Percentiles rank a stretch among this genome's conserved stretches.
Conservation (phyloP, 306 rosid genomes). For the Myrica gale region DNA sequence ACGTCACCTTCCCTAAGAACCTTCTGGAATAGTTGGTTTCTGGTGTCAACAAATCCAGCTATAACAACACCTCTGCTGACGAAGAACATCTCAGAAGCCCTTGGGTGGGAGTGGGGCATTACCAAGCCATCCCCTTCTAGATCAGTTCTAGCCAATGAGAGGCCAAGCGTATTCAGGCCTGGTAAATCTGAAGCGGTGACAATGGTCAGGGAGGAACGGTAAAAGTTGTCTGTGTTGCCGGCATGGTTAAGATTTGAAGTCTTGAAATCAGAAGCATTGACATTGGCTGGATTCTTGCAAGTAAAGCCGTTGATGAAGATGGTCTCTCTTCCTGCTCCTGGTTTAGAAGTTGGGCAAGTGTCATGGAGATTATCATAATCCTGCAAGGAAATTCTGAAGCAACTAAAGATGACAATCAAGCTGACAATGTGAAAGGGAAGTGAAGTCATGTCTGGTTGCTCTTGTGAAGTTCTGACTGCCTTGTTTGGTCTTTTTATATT, state of each 20-base stretch:
- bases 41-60: conserved; percentile 61
- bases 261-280: conserved; percentile 54
- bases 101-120: conserved; percentile 61
- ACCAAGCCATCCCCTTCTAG: conserved; percentile 49
- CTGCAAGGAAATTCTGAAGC: conserved; percentile 29
- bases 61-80: conserved; percentile 47
- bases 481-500: neutral
- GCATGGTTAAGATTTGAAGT: conserved; percentile 39
- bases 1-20: conserved; percentile 53
- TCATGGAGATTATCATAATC: conserved; percentile 58
- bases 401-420: conserved; percentile 26
- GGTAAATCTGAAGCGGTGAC: conserved; percentile 56
- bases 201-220: conserved; percentile 39
- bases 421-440: conserved; percentile 24
- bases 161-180: conserved; percentile 72
- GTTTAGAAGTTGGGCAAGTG: conserved; percentile 52
- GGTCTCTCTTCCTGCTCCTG: conserved; percentile 22
- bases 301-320: conserved; percentile 68
- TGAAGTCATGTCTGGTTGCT: conserved; percentile 33
- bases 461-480: conserved; percentile 15
- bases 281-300: conserved; percentile 54
- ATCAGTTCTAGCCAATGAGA: conserved; percentile 64
- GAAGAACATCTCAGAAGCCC: conserved; percentile 65
- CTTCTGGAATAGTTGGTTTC: conserved; percentile 44
- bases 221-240: conserved; percentile 40